These are phyloP conservation scores for Amborella trichopoda DNA, from an alignment of 164 flowering plant species.

Conservation along the genomic window DNA sequence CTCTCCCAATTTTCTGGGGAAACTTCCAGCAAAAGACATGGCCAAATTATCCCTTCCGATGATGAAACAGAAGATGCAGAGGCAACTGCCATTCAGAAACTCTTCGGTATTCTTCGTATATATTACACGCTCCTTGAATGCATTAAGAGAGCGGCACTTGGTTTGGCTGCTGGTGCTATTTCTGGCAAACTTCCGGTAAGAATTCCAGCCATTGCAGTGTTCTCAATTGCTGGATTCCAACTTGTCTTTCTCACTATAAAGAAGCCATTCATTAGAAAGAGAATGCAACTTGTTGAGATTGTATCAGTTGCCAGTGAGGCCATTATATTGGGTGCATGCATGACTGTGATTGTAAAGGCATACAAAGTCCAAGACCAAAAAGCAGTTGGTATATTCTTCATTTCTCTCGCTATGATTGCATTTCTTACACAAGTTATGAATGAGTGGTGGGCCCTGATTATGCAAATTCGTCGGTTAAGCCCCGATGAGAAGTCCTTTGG, in stretches of 20 bases:
- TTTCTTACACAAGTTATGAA: conserved; percentile 39
- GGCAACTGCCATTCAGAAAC: conserved; percentile 79
- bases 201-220: conserved; percentile 32
- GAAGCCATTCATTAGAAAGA: conserved; percentile 93
- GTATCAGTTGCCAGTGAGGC: conserved; percentile 51
- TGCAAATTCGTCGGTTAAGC: conserved; percentile 35
- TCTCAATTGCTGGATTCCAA: conserved; percentile 69
- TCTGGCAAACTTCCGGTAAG: conserved; percentile 26
- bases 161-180: conserved; percentile 54
- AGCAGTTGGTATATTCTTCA: conserved; percentile 50
- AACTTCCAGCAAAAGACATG: conserved; percentile 22
- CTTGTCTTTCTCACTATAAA: conserved; percentile 83
- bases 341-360: conserved; percentile 31
- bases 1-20: conserved; percentile 62
- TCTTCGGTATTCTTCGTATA: conserved; percentile 85
- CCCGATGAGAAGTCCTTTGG: conserved; percentile 27
- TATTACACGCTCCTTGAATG: conserved; percentile 71
- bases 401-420: conserved; percentile 44
- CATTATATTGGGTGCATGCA: conserved; percentile 42
- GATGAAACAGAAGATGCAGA: conserved; percentile 99
- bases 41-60: conserved; percentile 72
- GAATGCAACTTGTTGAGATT: conserved; percentile 80
- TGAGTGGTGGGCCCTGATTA: conserved; percentile 58
- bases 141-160: conserved; percentile 47
- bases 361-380: conserved; percentile 26